phyloP scores from a whole-genome alignment of 2,329 filamentous ascomycete genomes.

The Penicillium oxalicum region DNA sequence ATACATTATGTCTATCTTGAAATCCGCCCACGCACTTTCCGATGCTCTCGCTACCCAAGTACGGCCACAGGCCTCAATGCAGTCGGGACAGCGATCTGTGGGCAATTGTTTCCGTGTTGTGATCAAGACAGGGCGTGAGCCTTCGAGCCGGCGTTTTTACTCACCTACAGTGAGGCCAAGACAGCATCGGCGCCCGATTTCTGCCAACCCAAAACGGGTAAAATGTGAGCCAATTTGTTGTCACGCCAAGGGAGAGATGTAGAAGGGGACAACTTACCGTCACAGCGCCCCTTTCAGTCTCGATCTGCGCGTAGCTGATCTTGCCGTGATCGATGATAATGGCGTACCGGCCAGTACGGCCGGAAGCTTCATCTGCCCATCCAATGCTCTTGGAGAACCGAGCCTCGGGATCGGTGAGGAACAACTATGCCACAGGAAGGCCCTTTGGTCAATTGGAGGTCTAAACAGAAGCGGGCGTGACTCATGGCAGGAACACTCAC shows the following conservation, averaged over 20 bases:
- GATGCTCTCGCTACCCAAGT: too few species aligned
- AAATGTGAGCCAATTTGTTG: not conserved
- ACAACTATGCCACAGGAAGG: slow-evolving; percentile 48
- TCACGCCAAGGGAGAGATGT: not conserved
- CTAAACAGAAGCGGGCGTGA: too few species aligned
- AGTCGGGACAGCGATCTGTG: too few species aligned
- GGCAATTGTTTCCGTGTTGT: too few species aligned
- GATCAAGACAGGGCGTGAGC: too few species aligned
- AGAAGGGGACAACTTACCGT: slow-evolving; percentile 23
- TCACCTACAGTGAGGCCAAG: slow-evolving; percentile 27
- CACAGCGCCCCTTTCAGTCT: slow-evolving; percentile 43
- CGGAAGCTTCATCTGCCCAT: slow-evolving; percentile 54
- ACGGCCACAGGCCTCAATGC: too few species aligned
- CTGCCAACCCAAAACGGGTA: slow-evolving; percentile 8
- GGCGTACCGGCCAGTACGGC: slow-evolving; percentile 70
- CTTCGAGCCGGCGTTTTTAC: too few species aligned
- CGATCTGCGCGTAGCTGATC: slow-evolving; percentile 70
- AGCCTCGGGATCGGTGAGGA: slow-evolving; percentile 65
- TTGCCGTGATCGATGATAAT: slow-evolving; percentile 77
- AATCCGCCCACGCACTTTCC: too few species aligned
- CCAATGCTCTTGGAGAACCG: slow-evolving; percentile 70
- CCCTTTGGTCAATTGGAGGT: not conserved
- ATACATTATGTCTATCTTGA: too few species aligned
- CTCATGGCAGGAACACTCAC: slow-evolving; percentile 27
- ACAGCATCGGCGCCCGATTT: slow-evolving; percentile 30